Percentiles rank a stretch among this genome's conserved stretches.
phyloP scores from a whole-genome alignment of 2,329 filamentous ascomycete species.

The Aureobasidium sp. region DNA sequence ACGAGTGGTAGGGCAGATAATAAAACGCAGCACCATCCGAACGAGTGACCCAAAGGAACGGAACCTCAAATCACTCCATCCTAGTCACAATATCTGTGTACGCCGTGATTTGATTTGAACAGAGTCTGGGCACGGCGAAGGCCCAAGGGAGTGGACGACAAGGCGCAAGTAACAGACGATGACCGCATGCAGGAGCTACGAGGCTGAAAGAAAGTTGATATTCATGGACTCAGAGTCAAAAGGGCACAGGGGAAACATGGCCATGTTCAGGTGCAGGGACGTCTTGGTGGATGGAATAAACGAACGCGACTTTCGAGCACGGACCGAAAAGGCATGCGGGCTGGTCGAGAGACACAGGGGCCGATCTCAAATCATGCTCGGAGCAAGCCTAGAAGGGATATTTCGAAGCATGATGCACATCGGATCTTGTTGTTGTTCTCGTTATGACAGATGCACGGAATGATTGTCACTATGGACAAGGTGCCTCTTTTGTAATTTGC shows the following conservation, averaged over 20 bases:
- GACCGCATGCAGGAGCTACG: conserved; percentile 9
- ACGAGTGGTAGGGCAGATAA: conserved; percentile 9
- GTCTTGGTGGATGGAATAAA: conserved; percentile 2
- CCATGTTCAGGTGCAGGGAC: not conserved
- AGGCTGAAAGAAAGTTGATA: conserved; percentile 1
- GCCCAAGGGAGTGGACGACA: not conserved
- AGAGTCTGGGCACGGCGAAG: conserved; percentile 5
- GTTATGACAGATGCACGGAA: not conserved
- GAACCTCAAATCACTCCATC: conserved; percentile 14
- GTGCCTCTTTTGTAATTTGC: not conserved
- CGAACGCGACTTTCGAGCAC: conserved; percentile 6
- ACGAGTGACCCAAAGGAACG: conserved; percentile 6
- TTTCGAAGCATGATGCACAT: not conserved
- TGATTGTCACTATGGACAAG: not conserved
- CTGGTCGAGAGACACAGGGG: not conserved
- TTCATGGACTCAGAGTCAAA: not conserved
- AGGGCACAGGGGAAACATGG: not conserved
- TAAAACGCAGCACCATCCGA: conserved; percentile 6
- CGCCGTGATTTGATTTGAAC: conserved; percentile 12
- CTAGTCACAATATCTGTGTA: conserved; percentile 13
- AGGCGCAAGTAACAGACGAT: conserved; percentile 9
- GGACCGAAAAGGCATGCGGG: conserved; percentile 1
- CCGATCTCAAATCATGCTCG: conserved; percentile 13
- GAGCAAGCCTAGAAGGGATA: not conserved
- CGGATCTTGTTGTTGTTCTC: not conserved